These are phyloP conservation scores for Panellus pusillus DNA, from an alignment of 768 basidiomycete species.

Conservation along the genomic window DNA sequence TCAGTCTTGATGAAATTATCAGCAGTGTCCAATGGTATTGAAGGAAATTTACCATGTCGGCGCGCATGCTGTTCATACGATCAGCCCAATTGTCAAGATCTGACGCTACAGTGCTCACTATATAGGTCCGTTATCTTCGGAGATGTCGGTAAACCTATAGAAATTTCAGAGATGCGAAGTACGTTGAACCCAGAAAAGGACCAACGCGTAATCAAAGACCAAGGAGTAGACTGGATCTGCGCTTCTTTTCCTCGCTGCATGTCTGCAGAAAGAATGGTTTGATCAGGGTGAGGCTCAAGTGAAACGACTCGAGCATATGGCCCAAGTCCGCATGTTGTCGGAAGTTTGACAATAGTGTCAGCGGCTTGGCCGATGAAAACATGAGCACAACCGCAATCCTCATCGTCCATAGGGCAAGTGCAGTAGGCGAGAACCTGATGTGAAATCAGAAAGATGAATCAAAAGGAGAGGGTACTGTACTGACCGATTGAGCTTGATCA, in stretches of 20 bases:
- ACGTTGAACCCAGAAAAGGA: constrained; percentile 7
- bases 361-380: constrained; percentile 25
- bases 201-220: too few relatives aligned
- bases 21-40: not conserved
- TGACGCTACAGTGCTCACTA: constrained; percentile 1
- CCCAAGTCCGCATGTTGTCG: constrained; percentile 26
- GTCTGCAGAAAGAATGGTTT: constrained; percentile 12
- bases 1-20: constrained; percentile 6
- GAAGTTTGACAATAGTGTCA: constrained; percentile 27
- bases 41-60: constrained; percentile 7
- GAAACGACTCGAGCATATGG: constrained; percentile 27
- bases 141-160: constrained; percentile 19
- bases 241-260: not conserved
- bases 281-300: constrained; percentile 22
- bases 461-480: not conserved
- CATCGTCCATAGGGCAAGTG: constrained; percentile 18
- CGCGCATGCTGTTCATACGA: constrained; percentile 3
- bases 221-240: not conserved
- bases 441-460: not conserved
- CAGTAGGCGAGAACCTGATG: constrained; percentile 27
- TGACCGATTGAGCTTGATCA: constrained; percentile 22
- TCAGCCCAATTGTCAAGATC: not conserved
- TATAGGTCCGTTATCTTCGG: constrained; percentile 12
- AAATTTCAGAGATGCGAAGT: constrained; percentile 12
- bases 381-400: constrained; percentile 21